Evolutionary conservation across 2,329 filamentous ascomycete genomes (phyloP), one percentile per base, ranked within the genome.

Genomic region (Colletotrichum sp.): DNA sequence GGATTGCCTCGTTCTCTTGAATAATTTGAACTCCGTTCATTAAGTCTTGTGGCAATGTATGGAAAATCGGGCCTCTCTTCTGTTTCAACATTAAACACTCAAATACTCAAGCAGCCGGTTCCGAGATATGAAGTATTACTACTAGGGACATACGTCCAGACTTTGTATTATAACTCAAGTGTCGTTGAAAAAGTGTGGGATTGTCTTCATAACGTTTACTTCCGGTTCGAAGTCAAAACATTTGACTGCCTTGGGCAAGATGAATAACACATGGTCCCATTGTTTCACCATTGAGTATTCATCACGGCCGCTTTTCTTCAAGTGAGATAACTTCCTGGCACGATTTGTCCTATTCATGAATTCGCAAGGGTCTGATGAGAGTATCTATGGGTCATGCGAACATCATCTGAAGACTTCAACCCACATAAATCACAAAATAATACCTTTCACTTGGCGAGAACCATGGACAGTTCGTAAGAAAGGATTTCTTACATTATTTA

Each of bases 11-110:
- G 7, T n/a, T n/a, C 3, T n/a, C 16, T 10, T 10, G 9, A 44
- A 44, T 10, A 44, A 4, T 4, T n/a, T 0, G 39, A n/a, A 3
- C 0, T 44, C 9, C 1, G 18, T 6, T 44, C 18, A n/a, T 0
- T 18, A n/a, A 44, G 39, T n/a, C 18, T 44, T 44, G 9, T 44
- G 10, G 36, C 9, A 3, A n/a, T 10, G 39, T 10, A 44, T n/a
- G 16, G 18, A 44, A 10, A 12, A 12, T 12, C 9, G 39, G 39
- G 18, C 9, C 39, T 49, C 5, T 12, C 18, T 6, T 49, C 5
- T 12, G 0, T n/a, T 12, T 1, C 4, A 10, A 44, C 15, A 18
- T 39, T 39, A 1, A 39, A 18, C 36, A 39, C 15, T 36, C 34
- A 16, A 16, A 16, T 1, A 4, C 16, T 10, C 9, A n/a, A n/a